A percentile compares a stretch with the other conserved stretches of the same genome.
Conservation (phyloP, 2,329 filamentous ascomycete species). For the Aureobasidium musti region DNA sequence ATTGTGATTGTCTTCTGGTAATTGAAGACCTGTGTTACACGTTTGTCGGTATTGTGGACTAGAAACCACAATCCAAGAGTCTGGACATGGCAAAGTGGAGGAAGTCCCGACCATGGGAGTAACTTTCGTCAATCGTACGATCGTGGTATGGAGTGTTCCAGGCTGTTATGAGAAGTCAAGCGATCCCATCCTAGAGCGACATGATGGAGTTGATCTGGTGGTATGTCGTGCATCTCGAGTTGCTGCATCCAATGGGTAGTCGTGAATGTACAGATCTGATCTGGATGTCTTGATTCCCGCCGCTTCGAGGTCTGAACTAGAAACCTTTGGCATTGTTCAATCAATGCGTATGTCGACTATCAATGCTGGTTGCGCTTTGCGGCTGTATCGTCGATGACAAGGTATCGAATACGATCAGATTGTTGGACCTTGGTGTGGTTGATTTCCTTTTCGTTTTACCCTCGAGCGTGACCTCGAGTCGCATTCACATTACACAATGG, state of each 20-base stretch:
- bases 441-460: background rate
- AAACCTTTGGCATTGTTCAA: too few species aligned
- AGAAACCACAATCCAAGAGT: background rate
- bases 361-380: background rate
- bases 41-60: background rate
- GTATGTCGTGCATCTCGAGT: too few species aligned
- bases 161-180: too few species aligned
- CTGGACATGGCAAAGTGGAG: conserved; percentile 1
- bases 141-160: background rate
- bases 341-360: too few species aligned
- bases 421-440: too few species aligned
- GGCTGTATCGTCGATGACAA: too few species aligned
- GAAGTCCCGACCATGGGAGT: background rate
- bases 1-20: background rate
- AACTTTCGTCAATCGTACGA: background rate
- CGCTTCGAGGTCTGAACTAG: background rate
- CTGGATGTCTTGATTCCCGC: background rate
- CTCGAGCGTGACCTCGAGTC: conserved; percentile 6
- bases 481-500: background rate
- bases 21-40: too few species aligned
- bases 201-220: too few species aligned
- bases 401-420: too few species aligned
- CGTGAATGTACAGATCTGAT: too few species aligned
- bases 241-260: too few species aligned
- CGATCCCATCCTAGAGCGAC: too few species aligned